Percentiles rank a stretch among this genome's conserved stretches.
These are phyloP conservation scores for Boletellus dicymbophilus DNA, from an alignment of 1,284 basidiomycete species.

Conservation along the genomic window DNA sequence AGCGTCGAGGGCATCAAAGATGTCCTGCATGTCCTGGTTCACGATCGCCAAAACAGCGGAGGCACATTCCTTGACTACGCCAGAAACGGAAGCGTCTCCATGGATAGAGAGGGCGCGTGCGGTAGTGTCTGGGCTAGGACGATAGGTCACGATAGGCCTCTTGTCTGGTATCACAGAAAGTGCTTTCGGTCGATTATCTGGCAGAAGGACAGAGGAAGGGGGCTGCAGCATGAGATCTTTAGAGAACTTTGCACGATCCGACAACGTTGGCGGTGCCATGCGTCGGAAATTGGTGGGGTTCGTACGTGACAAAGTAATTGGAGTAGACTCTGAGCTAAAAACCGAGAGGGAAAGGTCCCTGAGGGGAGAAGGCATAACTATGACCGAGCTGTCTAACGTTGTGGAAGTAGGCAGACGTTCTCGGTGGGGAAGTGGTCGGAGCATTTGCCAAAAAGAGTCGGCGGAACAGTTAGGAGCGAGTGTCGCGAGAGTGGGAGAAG, in stretches of 20 bases:
- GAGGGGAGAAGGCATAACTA: constrained; percentile 44
- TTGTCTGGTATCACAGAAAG: constrained; percentile 29
- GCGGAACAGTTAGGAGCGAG: constrained; percentile 20
- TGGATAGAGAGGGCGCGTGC: constrained; percentile 33
- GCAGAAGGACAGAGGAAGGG: constrained; percentile 28
- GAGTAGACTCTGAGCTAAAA: constrained; percentile 37
- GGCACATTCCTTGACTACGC: constrained; percentile 48
- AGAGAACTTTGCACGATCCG: constrained; percentile 34
- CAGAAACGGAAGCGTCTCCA: constrained; percentile 26
- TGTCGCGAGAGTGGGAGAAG: constrained; percentile 15
- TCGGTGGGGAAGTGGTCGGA: constrained; percentile 37
- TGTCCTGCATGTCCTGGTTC: constrained; percentile 54
- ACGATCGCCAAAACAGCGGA: constrained; percentile 44
- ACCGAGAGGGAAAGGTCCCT: constrained; percentile 61
- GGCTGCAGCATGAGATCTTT: constrained; percentile 45
- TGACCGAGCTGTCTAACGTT: constrained; percentile 26
- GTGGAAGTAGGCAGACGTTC: constrained; percentile 37
- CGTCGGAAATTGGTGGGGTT: constrained; percentile 24
- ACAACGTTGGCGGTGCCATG: constrained; percentile 28
- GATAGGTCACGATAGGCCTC: constrained; percentile 8
- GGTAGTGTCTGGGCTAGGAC: constrained; percentile 9
- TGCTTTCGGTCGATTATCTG: constrained; percentile 31
- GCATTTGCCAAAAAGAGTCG: constrained; percentile 31
- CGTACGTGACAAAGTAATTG: constrained; percentile 18
- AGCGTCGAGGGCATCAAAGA: constrained; percentile 62